phyloP scores from a whole-genome alignment of 768 basidiomycete genomes.

The Mrakia frigida region DNA sequence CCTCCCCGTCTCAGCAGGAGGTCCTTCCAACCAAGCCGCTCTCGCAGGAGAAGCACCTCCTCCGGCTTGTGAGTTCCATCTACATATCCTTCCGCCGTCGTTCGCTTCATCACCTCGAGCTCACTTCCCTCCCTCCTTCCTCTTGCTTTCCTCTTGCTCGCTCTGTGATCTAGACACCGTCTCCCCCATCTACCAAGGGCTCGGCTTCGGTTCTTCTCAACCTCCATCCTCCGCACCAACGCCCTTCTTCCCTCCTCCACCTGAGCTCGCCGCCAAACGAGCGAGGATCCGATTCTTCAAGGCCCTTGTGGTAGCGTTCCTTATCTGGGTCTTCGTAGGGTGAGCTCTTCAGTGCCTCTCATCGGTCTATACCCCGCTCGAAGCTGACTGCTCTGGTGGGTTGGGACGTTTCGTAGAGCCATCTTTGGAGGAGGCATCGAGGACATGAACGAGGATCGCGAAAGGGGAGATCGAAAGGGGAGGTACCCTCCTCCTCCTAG shows the following conservation, averaged over 20 bases:
- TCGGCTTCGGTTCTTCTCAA: not conserved
- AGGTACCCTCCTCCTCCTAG: not conserved
- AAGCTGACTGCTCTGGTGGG: not conserved
- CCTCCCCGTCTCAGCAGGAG: not conserved
- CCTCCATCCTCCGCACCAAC: not conserved
- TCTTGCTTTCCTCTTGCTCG: not conserved
- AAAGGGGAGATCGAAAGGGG: not conserved
- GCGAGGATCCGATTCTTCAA: conserved; percentile 9
- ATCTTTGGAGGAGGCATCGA: conserved; percentile 11
- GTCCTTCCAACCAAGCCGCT: not conserved
- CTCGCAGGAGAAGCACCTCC: not conserved
- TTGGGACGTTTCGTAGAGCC: not conserved
- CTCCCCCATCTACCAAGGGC: not conserved
- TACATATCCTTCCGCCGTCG: not conserved
- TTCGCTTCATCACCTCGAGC: not conserved
- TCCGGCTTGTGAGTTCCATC: not conserved
- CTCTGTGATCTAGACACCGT: not conserved
- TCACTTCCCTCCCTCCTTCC: not conserved
- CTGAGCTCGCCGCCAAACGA: not conserved
- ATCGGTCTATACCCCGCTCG: not conserved
- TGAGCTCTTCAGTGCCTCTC: not conserved
- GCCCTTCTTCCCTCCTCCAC: conserved; percentile 9
- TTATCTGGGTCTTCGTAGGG: conserved; percentile 19
- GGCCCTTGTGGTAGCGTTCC: conserved; percentile 10
- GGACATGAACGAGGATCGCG: not conserved